Evolutionary conservation across 441 rosid species (phyloP), one percentile per base, ranked within the genome.

Genomic region (Adansonia madagascariensis): DNA sequence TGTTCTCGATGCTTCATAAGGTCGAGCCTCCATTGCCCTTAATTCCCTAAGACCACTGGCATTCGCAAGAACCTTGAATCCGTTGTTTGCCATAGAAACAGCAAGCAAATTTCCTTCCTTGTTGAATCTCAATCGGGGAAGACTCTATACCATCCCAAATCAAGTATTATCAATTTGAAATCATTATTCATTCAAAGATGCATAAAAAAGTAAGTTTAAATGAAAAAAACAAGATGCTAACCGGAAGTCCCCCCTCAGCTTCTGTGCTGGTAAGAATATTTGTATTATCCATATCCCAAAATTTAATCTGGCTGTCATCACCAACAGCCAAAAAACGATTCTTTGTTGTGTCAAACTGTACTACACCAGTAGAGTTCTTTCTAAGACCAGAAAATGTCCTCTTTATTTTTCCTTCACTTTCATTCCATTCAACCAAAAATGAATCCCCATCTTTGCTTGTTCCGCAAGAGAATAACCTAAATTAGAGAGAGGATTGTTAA

Each of bases 61-160:
- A 75, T 81, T 85, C 70, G 86, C 88, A 67, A 85, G 84, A 74
- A 87, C 80, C 82, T 85, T 85, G 20, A 87, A 74, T 77, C 86
- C 89, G 18, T 82, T 85, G 78, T 85, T 86, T 12, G 82, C 83
- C n/a, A 88, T 82, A 31, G 85, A 80, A 68, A 81, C 88, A 72
- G 74, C 88, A 65, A 87, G 86, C 72, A 87, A 78, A 76, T 75
- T 83, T 55, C 89, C 89, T 75, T 84, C 86, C 77, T 83, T 87
- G 82, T 83, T 87, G 82, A 87, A 87, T 75, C 86, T 85, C 81
- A 87, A 55, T 31, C 84, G 80, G 46, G 89, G 89, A 82, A 80
- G 85, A 80, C 79, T 79, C 89, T 86, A 80, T 69, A 56, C 49
- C 65, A 71, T 70, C 41, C 71, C 79, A 53, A 77, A 77, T 76